Evolutionary conservation across 352 stramenopile genomes (phyloP).

Genomic region (Globisporangium spiculum): DNA sequence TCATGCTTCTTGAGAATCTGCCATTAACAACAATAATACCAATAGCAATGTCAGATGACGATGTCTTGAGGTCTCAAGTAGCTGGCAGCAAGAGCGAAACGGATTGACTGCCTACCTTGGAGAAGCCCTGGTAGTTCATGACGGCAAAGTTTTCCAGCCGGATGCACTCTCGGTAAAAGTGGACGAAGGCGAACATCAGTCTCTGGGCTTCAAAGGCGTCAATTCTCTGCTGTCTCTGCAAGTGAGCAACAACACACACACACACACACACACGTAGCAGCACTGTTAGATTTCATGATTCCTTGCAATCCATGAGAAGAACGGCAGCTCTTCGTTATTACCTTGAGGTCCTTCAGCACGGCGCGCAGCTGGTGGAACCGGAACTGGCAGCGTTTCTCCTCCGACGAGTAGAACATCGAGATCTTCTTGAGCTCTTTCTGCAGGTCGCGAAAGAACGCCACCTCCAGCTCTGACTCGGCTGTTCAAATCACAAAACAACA

Average conservation of each 20-base stretch:
- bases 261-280: not conserved
- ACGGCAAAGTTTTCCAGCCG: slow-evolving; percentile 81
- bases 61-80: not conserved
- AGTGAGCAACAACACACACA: not conserved
- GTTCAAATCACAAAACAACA: slow-evolving; percentile 1
- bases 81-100: not conserved
- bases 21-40: not conserved
- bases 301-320: not conserved
- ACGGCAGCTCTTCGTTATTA: slow-evolving; percentile 17
- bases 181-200: slow-evolving; percentile 81
- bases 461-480: slow-evolving; percentile 69
- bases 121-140: slow-evolving; percentile 86
- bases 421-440: slow-evolving; percentile 80
- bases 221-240: slow-evolving; percentile 37
- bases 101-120: slow-evolving; percentile 41
- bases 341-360: slow-evolving; percentile 66
- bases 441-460: slow-evolving; percentile 78
- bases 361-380: slow-evolving; percentile 71
- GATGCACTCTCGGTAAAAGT: slow-evolving; percentile 81
- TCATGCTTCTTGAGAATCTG: slow-evolving; percentile 85
- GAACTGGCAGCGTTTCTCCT: slow-evolving; percentile 73
- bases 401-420: slow-evolving; percentile 66
- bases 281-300: not conserved
- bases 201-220: slow-evolving; percentile 56
- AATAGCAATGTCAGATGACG: not conserved